phyloP scores from a whole-genome alignment of 2,329 filamentous ascomycete species.

The Lasiodiplodia sp. region DNA sequence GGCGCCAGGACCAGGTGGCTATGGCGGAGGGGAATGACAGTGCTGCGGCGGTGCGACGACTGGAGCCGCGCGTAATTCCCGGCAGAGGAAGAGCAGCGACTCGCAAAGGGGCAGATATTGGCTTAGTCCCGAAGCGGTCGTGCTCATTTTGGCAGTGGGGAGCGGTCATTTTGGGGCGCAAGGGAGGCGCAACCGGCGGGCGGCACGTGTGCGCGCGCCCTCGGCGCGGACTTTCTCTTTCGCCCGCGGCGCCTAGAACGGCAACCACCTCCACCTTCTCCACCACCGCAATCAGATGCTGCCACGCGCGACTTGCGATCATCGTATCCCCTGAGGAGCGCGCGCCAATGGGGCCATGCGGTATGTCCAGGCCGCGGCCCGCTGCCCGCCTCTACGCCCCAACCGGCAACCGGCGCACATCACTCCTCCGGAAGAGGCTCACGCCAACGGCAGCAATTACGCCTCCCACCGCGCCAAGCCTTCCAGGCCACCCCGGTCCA shows the following conservation, averaged over 20 bases:
- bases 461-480: not conserved
- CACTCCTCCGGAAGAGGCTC: not conserved
- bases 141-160: slow-evolving; percentile 22
- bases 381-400: not conserved
- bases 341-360: not conserved
- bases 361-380: not conserved
- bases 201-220: slow-evolving; percentile 4
- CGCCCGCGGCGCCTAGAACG: not conserved
- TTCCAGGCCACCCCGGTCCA: slow-evolving; percentile 1
- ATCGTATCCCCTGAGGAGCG: slow-evolving; percentile 6
- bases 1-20: not conserved
- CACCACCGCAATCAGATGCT: slow-evolving; percentile 1
- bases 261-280: slow-evolving; percentile 15
- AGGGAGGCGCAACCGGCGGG: not conserved
- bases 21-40: not conserved
- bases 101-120: slow-evolving; percentile 25
- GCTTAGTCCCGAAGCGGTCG: slow-evolving; percentile 15
- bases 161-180: not conserved
- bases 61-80: not conserved
- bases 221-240: slow-evolving; percentile 5
- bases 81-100: not conserved
- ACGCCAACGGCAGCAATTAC: slow-evolving; percentile 12
- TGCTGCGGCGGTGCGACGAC: not conserved
- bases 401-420: slow-evolving; percentile 1
- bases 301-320: slow-evolving; percentile 2